A percentile compares a stretch with the other conserved stretches of the same genome.
Evolutionary conservation across 139 green algal genomes (phyloP).

Genomic region (Chlamydomonas asymmetrica): DNA sequence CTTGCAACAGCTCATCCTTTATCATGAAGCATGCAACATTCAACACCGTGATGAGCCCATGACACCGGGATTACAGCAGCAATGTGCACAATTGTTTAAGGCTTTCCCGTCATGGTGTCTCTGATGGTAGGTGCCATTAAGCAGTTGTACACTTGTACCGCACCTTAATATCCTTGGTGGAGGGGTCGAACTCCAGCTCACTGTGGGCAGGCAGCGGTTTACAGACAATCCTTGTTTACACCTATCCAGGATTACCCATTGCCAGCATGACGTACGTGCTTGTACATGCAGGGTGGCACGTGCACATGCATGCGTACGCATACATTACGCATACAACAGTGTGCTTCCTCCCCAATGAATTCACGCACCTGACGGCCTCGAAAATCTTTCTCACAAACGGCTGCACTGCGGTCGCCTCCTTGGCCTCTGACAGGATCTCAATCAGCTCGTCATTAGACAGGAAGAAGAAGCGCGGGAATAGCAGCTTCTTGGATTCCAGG

Average conservation of each 20-base stretch:
- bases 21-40: no score
- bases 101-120: no score
- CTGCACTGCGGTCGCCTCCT: conserved; percentile 57
- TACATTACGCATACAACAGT: background rate
- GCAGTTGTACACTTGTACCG: no score
- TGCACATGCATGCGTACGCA: background rate
- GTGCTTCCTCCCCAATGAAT: background rate
- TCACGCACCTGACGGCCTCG: conserved; percentile 52
- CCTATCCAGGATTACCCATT: no score
- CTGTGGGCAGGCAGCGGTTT: background rate
- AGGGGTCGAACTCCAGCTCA: conserved; percentile 25
- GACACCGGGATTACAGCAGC: no score
- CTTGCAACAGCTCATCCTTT: no score
- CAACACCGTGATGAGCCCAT: no score
- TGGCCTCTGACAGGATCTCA: conserved; percentile 67
- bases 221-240: no score
- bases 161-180: no score
- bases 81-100: no score
- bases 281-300: conserved; percentile 30
- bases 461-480: conserved; percentile 65
- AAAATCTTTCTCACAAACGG: conserved; percentile 75
- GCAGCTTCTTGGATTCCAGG: conserved; percentile 54
- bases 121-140: no score
- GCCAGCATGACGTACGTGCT: no score
- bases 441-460: conserved; percentile 71